phyloP scores from a whole-genome alignment of 1,139 yeast species.

The Sugiyamaella grinbergsii region DNA sequence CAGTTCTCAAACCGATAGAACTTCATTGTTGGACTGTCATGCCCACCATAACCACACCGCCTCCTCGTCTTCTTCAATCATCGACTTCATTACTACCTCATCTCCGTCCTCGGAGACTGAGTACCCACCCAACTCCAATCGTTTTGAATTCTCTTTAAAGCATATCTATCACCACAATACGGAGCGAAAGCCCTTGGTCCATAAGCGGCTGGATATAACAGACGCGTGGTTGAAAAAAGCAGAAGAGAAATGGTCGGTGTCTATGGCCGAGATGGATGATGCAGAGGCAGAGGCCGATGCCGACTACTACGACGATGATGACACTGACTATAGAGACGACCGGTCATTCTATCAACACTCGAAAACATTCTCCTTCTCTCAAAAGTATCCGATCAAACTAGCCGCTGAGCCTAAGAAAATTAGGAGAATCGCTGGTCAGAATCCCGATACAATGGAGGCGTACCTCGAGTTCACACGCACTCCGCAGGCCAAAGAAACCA shows the following conservation, averaged over 20 bases:
- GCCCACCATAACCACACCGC: background rate
- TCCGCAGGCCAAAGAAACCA: conserved; percentile 22
- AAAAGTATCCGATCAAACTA: conserved; percentile 9
- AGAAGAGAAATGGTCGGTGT: background rate
- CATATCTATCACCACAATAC: conserved; percentile 34
- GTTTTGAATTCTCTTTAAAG: conserved; percentile 24
- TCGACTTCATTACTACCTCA: background rate
- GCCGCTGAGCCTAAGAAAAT: conserved; percentile 36
- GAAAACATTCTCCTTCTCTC: conserved; percentile 2
- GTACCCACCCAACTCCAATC: too few species aligned
- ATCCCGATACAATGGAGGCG: conserved; percentile 65
- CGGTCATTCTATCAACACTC: background rate
- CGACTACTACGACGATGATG: background rate
- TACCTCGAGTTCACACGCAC: conserved; percentile 60
- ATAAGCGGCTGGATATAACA: conserved; percentile 30
- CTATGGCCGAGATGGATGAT: background rate
- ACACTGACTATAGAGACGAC: background rate
- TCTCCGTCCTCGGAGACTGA: background rate
- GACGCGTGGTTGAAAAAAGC: conserved; percentile 16
- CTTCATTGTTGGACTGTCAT: too few species aligned
- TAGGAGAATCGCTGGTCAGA: conserved; percentile 57
- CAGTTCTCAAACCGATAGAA: background rate
- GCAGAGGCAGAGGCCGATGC: background rate
- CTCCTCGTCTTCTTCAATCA: background rate
- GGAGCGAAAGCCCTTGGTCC: conserved; percentile 22